phyloP scores from a whole-genome alignment of 768 basidiomycete genomes.

The Naganishia onofrii region DNA sequence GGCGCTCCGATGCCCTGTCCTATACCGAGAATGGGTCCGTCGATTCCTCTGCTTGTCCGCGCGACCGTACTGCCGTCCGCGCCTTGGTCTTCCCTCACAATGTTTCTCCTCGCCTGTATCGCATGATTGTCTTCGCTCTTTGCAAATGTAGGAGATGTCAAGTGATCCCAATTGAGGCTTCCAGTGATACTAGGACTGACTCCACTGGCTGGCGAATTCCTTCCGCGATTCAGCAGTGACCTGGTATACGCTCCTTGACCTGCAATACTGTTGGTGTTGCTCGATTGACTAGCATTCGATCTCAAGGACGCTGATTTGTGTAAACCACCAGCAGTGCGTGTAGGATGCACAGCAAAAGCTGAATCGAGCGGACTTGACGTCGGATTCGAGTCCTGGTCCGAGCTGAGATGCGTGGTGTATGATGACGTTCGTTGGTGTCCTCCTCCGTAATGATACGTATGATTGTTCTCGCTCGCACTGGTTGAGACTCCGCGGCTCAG shows the following conservation, averaged over 20 bases:
- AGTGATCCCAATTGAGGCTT: constrained; percentile 13
- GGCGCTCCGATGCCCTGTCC: not conserved
- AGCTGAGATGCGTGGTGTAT: constrained; percentile 35
- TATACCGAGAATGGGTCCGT: not conserved
- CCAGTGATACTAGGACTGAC: no score
- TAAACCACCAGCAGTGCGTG: not conserved
- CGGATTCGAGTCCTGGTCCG: constrained; percentile 41
- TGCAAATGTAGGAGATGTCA: constrained; percentile 16
- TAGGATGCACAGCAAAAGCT: not conserved
- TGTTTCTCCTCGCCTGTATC: constrained; percentile 34
- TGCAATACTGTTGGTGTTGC: constrained; percentile 33
- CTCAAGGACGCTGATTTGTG: constrained; percentile 33
- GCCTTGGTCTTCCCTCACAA: constrained; percentile 3
- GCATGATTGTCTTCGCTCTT: constrained; percentile 29
- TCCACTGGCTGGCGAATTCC: not conserved
- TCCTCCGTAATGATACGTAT: constrained; percentile 34
- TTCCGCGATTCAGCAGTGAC: constrained; percentile 3
- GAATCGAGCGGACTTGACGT: not conserved
- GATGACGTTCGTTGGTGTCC: constrained; percentile 34
- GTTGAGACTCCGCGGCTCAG: constrained; percentile 28
- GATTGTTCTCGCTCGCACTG: constrained; percentile 23
- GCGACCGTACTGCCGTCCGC: not conserved
- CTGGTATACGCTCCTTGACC: not conserved
- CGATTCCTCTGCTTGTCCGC: constrained; percentile 1
- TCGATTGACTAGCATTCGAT: constrained; percentile 42